phyloP scores from a whole-genome alignment of 2,329 filamentous ascomycete species.

The Leptodontidium sp. region DNA sequence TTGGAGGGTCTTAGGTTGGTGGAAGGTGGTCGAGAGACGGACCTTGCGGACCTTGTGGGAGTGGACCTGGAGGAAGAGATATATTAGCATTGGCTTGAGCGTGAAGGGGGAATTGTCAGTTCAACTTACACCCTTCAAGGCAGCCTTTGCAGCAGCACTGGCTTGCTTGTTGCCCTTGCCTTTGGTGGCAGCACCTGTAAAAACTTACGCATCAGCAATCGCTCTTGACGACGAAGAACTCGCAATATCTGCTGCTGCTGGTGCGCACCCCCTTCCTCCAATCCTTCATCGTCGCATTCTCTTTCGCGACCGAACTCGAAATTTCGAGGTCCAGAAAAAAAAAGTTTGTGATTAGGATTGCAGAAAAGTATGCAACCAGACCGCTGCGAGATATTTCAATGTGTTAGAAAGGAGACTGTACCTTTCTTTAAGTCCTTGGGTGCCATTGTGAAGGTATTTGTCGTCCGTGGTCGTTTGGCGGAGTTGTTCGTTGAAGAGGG shows the following conservation, averaged over 20 bases:
- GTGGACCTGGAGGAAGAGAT: slow-evolving; percentile 60
- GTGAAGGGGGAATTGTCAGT: slow-evolving; percentile 47
- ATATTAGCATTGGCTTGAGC: slow-evolving; percentile 50
- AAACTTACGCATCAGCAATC: slow-evolving; percentile 73
- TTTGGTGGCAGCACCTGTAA: slow-evolving; percentile 61
- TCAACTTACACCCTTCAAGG: slow-evolving; percentile 88
- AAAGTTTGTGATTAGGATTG: slow-evolving; percentile 36
- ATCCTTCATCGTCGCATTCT: slow-evolving; percentile 32
- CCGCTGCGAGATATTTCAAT: slow-evolving; percentile 28
- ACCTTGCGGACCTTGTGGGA: slow-evolving; percentile 93
- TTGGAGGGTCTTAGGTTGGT: slow-evolving; percentile 95
- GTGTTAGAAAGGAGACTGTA: slow-evolving; percentile 43
- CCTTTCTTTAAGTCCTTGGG: slow-evolving; percentile 49
- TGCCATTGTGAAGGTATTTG: slow-evolving; percentile 44
- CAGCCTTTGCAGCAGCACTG: slow-evolving; percentile 92
- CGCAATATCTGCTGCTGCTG: slow-evolving; percentile 80
- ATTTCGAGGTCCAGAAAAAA: slow-evolving; percentile 30
- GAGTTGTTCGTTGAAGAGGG: slow-evolving; percentile 31
- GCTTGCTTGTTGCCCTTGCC: slow-evolving; percentile 83
- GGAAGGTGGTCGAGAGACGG: slow-evolving; percentile 92
- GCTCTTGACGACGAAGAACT: slow-evolving; percentile 67
- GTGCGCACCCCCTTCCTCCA: slow-evolving; percentile 42
- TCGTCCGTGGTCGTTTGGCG: slow-evolving; percentile 36
- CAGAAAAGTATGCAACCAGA: slow-evolving; percentile 33
- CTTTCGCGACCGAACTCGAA: slow-evolving; percentile 17